Conservation (phyloP, 2,329 filamentous ascomycete species). For the Cladosporium velox region DNA sequence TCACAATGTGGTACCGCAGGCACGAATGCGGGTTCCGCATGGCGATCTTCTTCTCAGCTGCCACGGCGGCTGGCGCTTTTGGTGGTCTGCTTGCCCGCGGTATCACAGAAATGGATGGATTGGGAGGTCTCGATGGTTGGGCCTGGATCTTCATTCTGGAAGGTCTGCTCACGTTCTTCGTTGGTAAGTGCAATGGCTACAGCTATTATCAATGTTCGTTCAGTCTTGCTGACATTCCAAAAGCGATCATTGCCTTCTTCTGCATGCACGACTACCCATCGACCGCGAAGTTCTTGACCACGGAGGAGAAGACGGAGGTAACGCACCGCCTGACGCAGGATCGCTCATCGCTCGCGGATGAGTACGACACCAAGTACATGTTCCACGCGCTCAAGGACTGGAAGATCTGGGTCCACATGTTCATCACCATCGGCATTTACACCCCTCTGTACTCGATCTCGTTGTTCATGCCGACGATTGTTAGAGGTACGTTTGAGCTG, state of each 20-base stretch:
- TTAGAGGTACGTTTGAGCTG: slow-evolving; percentile 42
- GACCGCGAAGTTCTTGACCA: slow-evolving; percentile 57
- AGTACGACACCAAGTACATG: slow-evolving; percentile 44
- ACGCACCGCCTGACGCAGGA: slow-evolving; percentile 51
- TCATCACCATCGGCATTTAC: slow-evolving; percentile 44
- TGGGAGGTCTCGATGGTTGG: slow-evolving; percentile 50
- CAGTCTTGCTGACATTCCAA: not conserved
- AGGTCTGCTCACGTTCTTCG: slow-evolving; percentile 65
- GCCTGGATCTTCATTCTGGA: slow-evolving; percentile 53
- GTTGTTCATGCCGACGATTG: slow-evolving; percentile 39
- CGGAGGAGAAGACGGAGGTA: slow-evolving; percentile 33
- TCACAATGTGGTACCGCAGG: slow-evolving; percentile 77
- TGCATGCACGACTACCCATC: slow-evolving; percentile 63
- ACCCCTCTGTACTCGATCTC: slow-evolving; percentile 27
- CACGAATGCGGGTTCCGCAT: slow-evolving; percentile 81
- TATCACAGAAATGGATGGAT: slow-evolving; percentile 68
- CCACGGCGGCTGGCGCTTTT: slow-evolving; percentile 65
- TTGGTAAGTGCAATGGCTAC: slow-evolving; percentile 48
- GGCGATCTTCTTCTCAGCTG: slow-evolving; percentile 59
- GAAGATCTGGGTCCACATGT: slow-evolving; percentile 54
- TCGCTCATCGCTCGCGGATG: slow-evolving; percentile 27
- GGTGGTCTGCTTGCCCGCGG: slow-evolving; percentile 72
- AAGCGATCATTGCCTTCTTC: slow-evolving; percentile 21
- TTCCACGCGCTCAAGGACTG: slow-evolving; percentile 50
- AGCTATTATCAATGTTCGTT: not conserved